Evolutionary conservation across 352 stramenopile species (phyloP).

Genomic region (Phytophthora quininea): DNA sequence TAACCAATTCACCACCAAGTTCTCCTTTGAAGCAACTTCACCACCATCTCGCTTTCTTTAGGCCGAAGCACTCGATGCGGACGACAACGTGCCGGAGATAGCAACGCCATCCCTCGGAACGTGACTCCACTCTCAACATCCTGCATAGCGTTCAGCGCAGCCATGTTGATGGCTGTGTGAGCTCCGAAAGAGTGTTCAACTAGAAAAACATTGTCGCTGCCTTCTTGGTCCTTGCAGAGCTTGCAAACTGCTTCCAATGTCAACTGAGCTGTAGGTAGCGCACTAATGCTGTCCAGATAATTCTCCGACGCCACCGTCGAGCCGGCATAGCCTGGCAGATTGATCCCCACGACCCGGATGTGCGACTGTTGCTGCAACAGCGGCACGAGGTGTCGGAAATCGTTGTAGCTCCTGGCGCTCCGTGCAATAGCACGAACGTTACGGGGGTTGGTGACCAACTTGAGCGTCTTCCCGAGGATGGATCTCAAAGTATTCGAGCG

Average conservation of each 20-base stretch:
- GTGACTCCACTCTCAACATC: background rate
- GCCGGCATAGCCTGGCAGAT: slow-evolving; percentile 56
- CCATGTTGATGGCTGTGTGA: slow-evolving; percentile 56
- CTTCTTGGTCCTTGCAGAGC: slow-evolving; percentile 30
- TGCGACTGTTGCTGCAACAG: slow-evolving; percentile 29
- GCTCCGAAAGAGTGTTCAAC: slow-evolving; percentile 61
- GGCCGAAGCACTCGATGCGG: slow-evolving; percentile 49
- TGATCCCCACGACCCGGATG: slow-evolving; percentile 59
- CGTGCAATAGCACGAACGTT: slow-evolving; percentile 63
- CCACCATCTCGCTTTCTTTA: slow-evolving; percentile 34
- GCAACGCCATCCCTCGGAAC: slow-evolving; percentile 45
- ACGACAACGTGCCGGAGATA: slow-evolving; percentile 48
- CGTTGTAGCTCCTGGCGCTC: slow-evolving; percentile 58
- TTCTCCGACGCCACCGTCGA: slow-evolving; percentile 33
- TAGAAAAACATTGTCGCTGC: slow-evolving; percentile 41
- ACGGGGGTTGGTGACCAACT: slow-evolving; percentile 4
- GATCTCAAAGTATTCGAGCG: slow-evolving; percentile 46
- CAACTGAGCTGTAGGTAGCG: slow-evolving; percentile 35
- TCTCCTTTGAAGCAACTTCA: slow-evolving; percentile 32
- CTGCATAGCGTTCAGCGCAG: slow-evolving; percentile 33
- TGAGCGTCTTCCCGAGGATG: slow-evolving; percentile 3
- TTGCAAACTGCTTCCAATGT: slow-evolving; percentile 34
- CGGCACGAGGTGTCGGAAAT: slow-evolving; percentile 61
- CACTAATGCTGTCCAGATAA: slow-evolving; percentile 42
- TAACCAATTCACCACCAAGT: slow-evolving; percentile 20